Percentiles rank a stretch among this genome's conserved stretches.
phyloP scores from a whole-genome alignment of 345 rosid species.

The Heritiera littoralis region DNA sequence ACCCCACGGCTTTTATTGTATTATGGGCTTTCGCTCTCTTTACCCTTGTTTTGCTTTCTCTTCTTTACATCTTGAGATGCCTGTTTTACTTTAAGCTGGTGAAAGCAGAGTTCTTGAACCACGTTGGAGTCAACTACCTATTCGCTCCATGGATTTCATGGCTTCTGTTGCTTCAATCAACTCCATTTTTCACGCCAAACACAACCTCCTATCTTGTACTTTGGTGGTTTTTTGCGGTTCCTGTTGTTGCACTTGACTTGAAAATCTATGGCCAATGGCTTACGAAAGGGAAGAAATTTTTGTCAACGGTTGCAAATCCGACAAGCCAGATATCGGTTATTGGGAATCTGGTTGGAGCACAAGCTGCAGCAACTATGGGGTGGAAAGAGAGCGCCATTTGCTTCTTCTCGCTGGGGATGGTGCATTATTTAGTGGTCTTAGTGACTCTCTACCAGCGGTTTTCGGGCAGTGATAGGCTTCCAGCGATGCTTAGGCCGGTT shows the following conservation, averaged over 20 bases:
- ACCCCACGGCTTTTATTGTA: conserved; percentile 25
- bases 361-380: conserved; percentile 45
- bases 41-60: conserved; percentile 33
- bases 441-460: conserved; percentile 47
- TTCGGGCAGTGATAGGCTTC: conserved; percentile 40
- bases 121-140: conserved; percentile 47
- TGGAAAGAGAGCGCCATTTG: conserved; percentile 46
- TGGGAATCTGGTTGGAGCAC: conserved; percentile 46
- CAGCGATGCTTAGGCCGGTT: conserved; percentile 47
- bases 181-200: conserved; percentile 25
- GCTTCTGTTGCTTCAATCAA: conserved; percentile 38
- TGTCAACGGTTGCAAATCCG: conserved; percentile 48
- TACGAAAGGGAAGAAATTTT: conserved; percentile 41
- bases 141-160: conserved; percentile 51
- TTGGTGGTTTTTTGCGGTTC: conserved; percentile 44
- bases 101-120: conserved; percentile 45
- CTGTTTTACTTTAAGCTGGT: conserved; percentile 38
- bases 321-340: conserved; percentile 47
- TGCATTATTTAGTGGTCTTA: conserved; percentile 50
- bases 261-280: conserved; percentile 57
- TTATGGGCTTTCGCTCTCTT: conserved; percentile 40
- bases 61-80: conserved; percentile 40
- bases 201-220: conserved; percentile 28
- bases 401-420: conserved; percentile 48
- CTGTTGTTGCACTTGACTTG: conserved; percentile 39